These are phyloP conservation scores for Phytophthora sojae DNA, from an alignment of 352 stramenopile genomes.

Conservation along the genomic window DNA sequence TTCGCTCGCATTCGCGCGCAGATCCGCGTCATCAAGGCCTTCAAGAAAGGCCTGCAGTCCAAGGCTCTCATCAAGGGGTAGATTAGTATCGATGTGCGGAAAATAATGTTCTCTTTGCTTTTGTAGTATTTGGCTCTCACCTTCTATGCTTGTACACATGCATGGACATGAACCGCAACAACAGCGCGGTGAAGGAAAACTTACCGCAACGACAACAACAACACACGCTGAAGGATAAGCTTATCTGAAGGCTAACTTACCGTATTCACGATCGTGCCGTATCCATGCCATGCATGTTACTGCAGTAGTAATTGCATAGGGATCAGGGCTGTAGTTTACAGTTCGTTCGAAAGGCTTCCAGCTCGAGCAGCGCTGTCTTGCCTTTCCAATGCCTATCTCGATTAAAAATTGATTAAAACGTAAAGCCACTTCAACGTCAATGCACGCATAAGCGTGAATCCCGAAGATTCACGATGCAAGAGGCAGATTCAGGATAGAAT, in stretches of 20 bases:
- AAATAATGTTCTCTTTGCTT: constrained; percentile 3
- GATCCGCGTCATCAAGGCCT: constrained; percentile 73
- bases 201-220: background rate
- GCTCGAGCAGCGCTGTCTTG: background rate
- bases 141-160: no score
- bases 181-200: no score
- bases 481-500: background rate
- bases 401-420: background rate
- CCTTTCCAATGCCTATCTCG: background rate
- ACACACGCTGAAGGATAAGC: background rate
- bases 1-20: constrained; percentile 65
- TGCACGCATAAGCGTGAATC: background rate
- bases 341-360: background rate
- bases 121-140: background rate
- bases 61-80: constrained; percentile 50
- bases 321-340: no score
- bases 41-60: constrained; percentile 60
- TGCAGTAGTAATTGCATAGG: no score
- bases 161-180: background rate
- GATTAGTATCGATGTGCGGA: constrained; percentile 21
- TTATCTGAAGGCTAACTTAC: no score
- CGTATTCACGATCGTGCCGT: no score
- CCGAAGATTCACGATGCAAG: background rate
- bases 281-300: no score
- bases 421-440: background rate